Conservation (phyloP, 169 alveolate species). For the Eimeria acervulina region DNA sequence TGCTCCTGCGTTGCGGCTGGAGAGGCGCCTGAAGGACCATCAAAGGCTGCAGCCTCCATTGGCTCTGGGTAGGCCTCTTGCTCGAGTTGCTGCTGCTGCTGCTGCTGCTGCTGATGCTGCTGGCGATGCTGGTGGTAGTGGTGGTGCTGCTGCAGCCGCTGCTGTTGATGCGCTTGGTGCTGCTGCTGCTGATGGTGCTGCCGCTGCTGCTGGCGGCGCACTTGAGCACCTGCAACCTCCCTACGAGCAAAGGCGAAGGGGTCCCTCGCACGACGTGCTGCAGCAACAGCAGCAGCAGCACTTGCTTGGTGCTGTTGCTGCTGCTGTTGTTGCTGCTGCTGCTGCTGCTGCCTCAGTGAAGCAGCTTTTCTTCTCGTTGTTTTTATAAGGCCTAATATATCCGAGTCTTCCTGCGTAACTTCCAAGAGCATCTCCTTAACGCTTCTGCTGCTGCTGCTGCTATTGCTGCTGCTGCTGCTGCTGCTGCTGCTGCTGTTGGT, state of each 20-base stretch:
- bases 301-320: conserved; percentile 12
- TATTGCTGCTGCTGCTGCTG: conserved; percentile 10
- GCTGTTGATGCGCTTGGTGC: too few relatives aligned
- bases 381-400: background rate
- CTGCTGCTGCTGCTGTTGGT: too few relatives aligned
- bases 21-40: background rate
- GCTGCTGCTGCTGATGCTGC: too few relatives aligned
- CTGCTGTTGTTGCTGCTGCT: conserved; percentile 40
- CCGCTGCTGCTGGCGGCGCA: conserved; percentile 1
- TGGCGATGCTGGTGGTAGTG: too few relatives aligned
- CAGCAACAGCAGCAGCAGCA: conserved; percentile 36
- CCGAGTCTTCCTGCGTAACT: background rate
- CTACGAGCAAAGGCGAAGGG: background rate
- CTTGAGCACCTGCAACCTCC: background rate
- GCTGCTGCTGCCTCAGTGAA: conserved; percentile 21
- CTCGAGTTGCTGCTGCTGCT: too few relatives aligned
- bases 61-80: background rate
- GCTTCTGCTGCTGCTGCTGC: background rate
- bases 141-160: too few relatives aligned
- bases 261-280: background rate
- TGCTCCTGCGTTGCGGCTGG: background rate
- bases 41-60: background rate
- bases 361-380: background rate
- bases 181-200: too few relatives aligned
- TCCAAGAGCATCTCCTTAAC: background rate